Conservation (phyloP, 1,284 basidiomycete genomes). For the Fomes fomentarius region DNA sequence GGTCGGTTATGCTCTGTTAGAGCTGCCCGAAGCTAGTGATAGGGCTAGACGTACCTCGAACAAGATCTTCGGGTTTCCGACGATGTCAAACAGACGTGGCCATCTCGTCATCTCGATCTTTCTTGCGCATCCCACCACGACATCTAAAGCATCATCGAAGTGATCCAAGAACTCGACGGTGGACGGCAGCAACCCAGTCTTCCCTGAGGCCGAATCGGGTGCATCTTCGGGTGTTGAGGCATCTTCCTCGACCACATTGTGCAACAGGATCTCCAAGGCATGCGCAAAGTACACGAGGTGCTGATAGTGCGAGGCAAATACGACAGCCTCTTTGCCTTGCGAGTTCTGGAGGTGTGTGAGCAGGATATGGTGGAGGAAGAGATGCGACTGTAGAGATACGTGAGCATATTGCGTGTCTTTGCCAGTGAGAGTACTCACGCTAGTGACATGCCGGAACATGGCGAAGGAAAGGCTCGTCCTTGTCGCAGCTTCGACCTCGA, state of each 20-base stretch:
- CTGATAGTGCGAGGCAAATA: conserved; percentile 87
- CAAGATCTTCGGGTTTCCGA: conserved; percentile 88
- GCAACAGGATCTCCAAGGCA: conserved; percentile 91
- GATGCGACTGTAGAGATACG: conserved; percentile 77
- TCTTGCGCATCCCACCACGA: conserved; percentile 94
- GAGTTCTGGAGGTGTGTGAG: conserved; percentile 79
- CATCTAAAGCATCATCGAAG: conserved; percentile 88
- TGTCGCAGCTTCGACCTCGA: conserved; percentile 85
- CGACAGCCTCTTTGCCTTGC: conserved; percentile 80
- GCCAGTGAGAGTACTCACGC: conserved; percentile 52
- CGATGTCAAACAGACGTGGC: conserved; percentile 86
- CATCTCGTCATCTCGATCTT: conserved; percentile 97
- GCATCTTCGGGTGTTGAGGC: conserved; percentile 36
- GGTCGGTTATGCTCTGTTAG: background rate
- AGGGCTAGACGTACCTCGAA: conserved; percentile 69
- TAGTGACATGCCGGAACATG: conserved; percentile 91
- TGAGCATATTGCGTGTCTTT: too few relatives aligned
- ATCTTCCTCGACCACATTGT: conserved; percentile 94
- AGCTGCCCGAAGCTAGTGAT: too few relatives aligned
- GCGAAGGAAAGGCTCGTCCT: conserved; percentile 86
- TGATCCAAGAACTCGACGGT: conserved; percentile 94
- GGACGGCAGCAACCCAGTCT: conserved; percentile 57
- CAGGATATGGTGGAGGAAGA: conserved; percentile 94
- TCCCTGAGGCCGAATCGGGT: conserved; percentile 19
- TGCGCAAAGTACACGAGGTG: conserved; percentile 93